Base-by-base conservation (phyloP, 2,329 filamentous ascomycete genomes). In the Cryphonectria japonica region DNA sequence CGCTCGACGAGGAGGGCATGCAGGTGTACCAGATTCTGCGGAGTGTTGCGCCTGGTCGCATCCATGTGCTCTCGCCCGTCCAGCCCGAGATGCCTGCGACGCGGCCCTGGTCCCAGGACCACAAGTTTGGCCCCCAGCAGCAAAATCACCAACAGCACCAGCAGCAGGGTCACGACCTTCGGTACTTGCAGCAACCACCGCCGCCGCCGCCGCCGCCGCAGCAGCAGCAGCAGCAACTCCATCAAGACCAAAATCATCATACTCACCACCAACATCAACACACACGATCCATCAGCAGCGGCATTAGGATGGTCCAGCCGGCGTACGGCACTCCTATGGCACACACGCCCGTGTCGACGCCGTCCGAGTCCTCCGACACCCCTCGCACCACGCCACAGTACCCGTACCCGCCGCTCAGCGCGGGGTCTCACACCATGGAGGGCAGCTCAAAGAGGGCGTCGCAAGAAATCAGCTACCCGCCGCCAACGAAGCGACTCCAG, bases 1-100 rank as follows among this genome's bases (percentile, higher is more conserved):
- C 71, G 16, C 61, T 72, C 37, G 69, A 72, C 46, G 71, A 71
- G 43, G 71, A 72, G 29, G 71, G 71, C 6, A 60, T 72, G 37
- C 66, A 72, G 69, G 71, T 72, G 34, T 72, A 72, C 29, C 71
- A 69, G 50, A 66, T 71, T 37, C 50, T 72, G 66, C 41, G 71
- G 37, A 68, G 39, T 16, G 64, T 66, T 3, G 71, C 71, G 16
- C 71, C 71, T 13, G 71, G 71, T 13, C 54, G 54, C 37, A 72
- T 72, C 57, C 71, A 72, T 62, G 46, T 72, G 26, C 46, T 57
- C 26, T 69, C 71, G 32, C 71, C 71, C 26, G n/a, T 72, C 16
- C 69, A 72, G 62, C 71, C 71, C 22, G 69, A 71, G n/a, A 37
- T 71, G 63, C 70, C 65, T 6, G 3, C 59, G 19, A 37, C n/a